Conservation (phyloP, 2,329 filamentous ascomycete species). For the Fusarium albosuccineum region DNA sequence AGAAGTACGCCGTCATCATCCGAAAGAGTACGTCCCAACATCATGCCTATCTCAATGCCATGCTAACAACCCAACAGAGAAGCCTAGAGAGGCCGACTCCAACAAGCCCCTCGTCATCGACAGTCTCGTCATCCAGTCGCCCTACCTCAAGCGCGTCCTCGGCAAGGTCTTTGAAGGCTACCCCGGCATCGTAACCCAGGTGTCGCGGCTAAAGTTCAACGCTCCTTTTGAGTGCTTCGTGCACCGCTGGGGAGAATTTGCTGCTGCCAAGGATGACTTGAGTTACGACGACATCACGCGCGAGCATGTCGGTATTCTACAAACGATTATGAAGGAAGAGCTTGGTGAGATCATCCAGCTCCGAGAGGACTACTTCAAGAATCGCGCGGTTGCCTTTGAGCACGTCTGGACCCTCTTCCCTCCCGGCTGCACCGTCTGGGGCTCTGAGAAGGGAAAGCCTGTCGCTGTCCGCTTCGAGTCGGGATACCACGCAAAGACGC, state of each 20-base stretch:
- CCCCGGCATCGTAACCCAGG: conserved; percentile 68
- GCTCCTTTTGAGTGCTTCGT: conserved; percentile 74
- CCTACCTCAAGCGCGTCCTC: conserved; percentile 69
- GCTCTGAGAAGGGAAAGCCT: conserved; percentile 54
- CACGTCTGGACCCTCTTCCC: conserved; percentile 68
- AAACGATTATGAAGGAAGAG: conserved; percentile 63
- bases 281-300: conserved; percentile 57
- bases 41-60: not conserved
- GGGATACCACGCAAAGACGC: conserved; percentile 53
- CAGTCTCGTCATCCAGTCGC: conserved; percentile 74
- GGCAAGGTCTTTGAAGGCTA: conserved; percentile 68
- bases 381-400: conserved; percentile 66
- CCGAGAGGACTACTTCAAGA: conserved; percentile 64
- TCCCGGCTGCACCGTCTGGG: conserved; percentile 59
- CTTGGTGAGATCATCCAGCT: conserved; percentile 63
- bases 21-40: conserved; percentile 58
- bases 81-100: conserved; percentile 67
- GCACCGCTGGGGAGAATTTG: conserved; percentile 71
- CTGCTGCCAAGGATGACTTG: conserved; percentile 55
- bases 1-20: conserved; percentile 71
- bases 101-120: conserved; percentile 72
- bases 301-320: conserved; percentile 62
- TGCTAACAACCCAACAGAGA: conserved; percentile 35
- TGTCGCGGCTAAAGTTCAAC: conserved; percentile 72
- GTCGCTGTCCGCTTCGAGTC: conserved; percentile 56